Evolutionary conservation across 2,329 filamentous ascomycete genomes (phyloP), one percentile per base, ranked within the genome.

Genomic region (Plenodomus tracheiphilus): DNA sequence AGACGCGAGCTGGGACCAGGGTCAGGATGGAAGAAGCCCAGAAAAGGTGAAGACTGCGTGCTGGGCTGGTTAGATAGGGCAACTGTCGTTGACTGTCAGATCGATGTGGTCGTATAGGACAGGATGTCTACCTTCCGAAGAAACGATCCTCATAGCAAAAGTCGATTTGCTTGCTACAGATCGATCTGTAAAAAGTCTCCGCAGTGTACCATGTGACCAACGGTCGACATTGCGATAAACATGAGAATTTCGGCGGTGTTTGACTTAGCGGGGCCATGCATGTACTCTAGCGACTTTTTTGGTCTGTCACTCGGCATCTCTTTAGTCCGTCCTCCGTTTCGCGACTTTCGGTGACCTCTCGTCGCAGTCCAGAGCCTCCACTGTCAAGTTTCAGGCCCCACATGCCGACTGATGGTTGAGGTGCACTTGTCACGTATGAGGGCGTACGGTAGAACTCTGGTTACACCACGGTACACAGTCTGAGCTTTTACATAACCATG

Each of bases 1-100:
- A 91, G 75, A 91, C 86, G 16, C 77, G 74, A 49, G 75, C 81
- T 39, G 84, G 81, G 20, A 71, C 64, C 20, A 66, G 70, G 38
- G 53, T 57, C 45, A 48, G 62, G 25, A 56, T 65, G 44, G 46
- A 42, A 19, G 42, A 42, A 20, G 35, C 52, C 25, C 41, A 54
- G 46, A 35, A 42, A 28, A 48, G 36, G 28, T 32, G 28, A 32
- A 25, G 28, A 15, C 6, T 32, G 15, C 13, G 11, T 11, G 28
- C 6, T 7, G 28, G 28, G 11, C 28, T 32, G 5, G 28, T 11
- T 32, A 11, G 4, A 32, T 32, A 32, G 28, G 28, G 28, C 28
- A 32, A 32, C 28, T 32, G 28, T 32, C 28, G 28, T 10, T 32
- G 9, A 32, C 28, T 32, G 28, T 32, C 13, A 32, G 28, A 32